Percentiles rank a stretch among this genome's conserved stretches.
These are phyloP conservation scores for Skeletonema grethae DNA, from an alignment of 108 stramenopile species.

Conservation along the genomic window DNA sequence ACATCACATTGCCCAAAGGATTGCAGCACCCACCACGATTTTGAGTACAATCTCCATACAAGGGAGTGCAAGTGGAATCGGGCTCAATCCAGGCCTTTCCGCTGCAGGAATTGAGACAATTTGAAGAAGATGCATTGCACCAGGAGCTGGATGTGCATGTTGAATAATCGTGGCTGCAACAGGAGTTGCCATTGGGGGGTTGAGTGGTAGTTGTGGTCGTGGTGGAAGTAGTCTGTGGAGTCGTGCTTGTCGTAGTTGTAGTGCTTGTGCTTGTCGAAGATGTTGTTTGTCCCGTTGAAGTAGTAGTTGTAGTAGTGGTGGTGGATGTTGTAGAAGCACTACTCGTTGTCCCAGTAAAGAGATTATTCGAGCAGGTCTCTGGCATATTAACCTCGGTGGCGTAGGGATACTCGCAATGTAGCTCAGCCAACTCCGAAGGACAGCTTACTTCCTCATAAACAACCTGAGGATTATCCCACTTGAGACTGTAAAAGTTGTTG, in stretches of 20 bases:
- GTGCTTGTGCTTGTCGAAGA: too few species aligned
- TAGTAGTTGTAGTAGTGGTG: too few species aligned
- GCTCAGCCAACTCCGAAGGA: conserved; percentile 34
- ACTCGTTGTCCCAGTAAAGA: not conserved
- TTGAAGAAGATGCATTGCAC: conserved; percentile 12
- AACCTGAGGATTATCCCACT: conserved; percentile 5
- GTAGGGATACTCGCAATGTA: conserved; percentile 34
- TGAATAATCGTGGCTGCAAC: conserved; percentile 13
- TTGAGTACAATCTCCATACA: conserved; percentile 12
- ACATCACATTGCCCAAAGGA: conserved; percentile 6
- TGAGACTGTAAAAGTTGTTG: not conserved
- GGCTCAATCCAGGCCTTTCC: conserved; percentile 9
- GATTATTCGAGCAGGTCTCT: conserved; percentile 26
- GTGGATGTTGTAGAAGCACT: too few species aligned
- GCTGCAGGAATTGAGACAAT: conserved; percentile 1
- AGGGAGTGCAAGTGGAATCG: conserved; percentile 10
- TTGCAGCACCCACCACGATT: conserved; percentile 10
- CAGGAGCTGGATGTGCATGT: not conserved
- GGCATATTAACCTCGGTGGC: conserved; percentile 27
- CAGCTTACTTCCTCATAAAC: conserved; percentile 52
- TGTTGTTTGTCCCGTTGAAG: too few species aligned
- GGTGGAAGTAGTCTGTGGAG: not conserved
- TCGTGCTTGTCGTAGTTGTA: too few species aligned
- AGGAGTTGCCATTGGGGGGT: not conserved
- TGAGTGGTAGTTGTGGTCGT: not conserved